Percentiles rank a stretch among this genome's conserved stretches.
These are phyloP conservation scores for Kokia cookei DNA, from an alignment of 441 rosid species.

Conservation along the genomic window DNA sequence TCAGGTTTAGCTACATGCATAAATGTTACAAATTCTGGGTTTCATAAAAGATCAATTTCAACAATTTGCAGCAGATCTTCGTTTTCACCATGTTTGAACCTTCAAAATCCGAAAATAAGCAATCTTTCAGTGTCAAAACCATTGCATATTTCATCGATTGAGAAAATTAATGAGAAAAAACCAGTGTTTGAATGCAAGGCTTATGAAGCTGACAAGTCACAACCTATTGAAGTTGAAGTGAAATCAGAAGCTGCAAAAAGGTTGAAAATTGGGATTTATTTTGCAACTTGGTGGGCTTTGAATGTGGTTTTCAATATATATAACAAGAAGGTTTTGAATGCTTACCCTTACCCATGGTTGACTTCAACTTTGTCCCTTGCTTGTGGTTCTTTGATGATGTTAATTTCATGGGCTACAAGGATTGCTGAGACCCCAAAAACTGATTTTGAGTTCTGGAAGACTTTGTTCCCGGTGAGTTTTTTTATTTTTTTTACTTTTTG, in stretches of 20 bases:
- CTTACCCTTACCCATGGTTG: slow-evolving; percentile 85
- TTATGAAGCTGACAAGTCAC: slow-evolving; percentile 66
- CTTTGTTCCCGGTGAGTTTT: slow-evolving; percentile 76
- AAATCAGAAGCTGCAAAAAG: slow-evolving; percentile 49
- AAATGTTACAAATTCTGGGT: slow-evolving; percentile 33
- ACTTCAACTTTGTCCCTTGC: slow-evolving; percentile 94
- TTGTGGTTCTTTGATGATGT: slow-evolving; percentile 90
- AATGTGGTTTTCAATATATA: slow-evolving; percentile 89
- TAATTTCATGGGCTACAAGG: slow-evolving; percentile 78
- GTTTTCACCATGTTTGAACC: slow-evolving; percentile 25
- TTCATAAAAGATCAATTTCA: slow-evolving; percentile 21
- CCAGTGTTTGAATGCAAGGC: slow-evolving; percentile 54
- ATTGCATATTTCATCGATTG: slow-evolving; percentile 40
- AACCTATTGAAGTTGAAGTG: slow-evolving; percentile 36
- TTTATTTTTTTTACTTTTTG: slow-evolving; percentile 9
- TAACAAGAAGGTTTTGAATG: slow-evolving; percentile 96
- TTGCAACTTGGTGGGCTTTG: slow-evolving; percentile 96
- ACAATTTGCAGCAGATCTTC: slow-evolving; percentile 23
- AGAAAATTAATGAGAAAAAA: slow-evolving; percentile 20
- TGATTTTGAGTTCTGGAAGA: slow-evolving; percentile 92
- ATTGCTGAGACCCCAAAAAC: slow-evolving; percentile 84
- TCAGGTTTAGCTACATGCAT: slow-evolving; percentile 21
- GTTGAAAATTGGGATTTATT: slow-evolving; percentile 73
- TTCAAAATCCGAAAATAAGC: slow-evolving; percentile 16
- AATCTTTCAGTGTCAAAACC: slow-evolving; percentile 45